Evolutionary conservation across 2,329 filamentous ascomycete species (phyloP).

Genomic region (Akanthomyces uredinophilus): DNA sequence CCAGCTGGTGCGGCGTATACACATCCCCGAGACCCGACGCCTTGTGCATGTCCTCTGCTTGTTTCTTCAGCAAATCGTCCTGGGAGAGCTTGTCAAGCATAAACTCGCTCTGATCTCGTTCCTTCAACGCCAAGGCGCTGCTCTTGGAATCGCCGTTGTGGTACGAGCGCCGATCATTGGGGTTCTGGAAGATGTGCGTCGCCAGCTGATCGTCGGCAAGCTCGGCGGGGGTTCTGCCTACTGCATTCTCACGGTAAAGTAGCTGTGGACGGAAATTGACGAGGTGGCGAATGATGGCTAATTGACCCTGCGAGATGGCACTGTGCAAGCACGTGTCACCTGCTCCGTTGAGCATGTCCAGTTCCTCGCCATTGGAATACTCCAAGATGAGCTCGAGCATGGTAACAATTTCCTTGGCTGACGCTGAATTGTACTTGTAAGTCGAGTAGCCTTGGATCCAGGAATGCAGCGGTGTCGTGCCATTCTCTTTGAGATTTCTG

Average conservation of each 20-base stretch:
- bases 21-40: slow-evolving; percentile 24
- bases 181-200: slow-evolving; percentile 29
- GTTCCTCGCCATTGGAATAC: slow-evolving; percentile 51
- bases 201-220: slow-evolving; percentile 54
- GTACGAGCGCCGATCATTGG: slow-evolving; percentile 6
- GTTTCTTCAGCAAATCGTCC: neutral
- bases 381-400: slow-evolving; percentile 47
- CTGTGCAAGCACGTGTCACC: slow-evolving; percentile 63
- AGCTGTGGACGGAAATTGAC: slow-evolving; percentile 54
- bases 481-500: slow-evolving; percentile 43
- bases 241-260: slow-evolving; percentile 67
- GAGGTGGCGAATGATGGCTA: slow-evolving; percentile 37
- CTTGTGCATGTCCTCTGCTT: slow-evolving; percentile 19
- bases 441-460: slow-evolving; percentile 41
- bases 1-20: slow-evolving; percentile 24
- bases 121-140: neutral
- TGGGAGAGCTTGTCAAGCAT: slow-evolving; percentile 8
- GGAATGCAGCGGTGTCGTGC: slow-evolving; percentile 59
- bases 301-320: slow-evolving; percentile 37
- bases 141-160: slow-evolving; percentile 2
- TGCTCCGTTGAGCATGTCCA: slow-evolving; percentile 56
- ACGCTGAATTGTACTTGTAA: slow-evolving; percentile 14
- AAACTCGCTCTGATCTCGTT: slow-evolving; percentile 9
- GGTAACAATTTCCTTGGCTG: slow-evolving; percentile 25
- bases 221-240: slow-evolving; percentile 68